A percentile compares a stretch with the other conserved stretches of the same genome.
These are phyloP conservation scores for Podaxis pistillaris DNA, from an alignment of 768 basidiomycete species.

Conservation along the genomic window DNA sequence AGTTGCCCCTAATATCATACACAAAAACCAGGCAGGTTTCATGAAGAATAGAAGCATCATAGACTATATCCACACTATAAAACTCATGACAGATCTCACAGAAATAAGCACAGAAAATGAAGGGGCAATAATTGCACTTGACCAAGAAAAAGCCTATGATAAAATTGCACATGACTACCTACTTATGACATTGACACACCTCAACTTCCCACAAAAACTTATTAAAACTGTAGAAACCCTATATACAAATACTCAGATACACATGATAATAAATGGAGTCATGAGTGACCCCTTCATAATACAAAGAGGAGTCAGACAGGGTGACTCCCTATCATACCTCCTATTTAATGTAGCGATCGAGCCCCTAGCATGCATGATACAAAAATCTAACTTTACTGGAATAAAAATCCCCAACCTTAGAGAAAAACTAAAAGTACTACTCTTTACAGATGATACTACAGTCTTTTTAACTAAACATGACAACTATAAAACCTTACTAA, in stretches of 20 bases:
- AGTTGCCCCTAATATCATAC: constrained; percentile 21
- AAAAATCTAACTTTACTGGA: constrained; percentile 20
- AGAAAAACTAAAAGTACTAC: constrained; percentile 24
- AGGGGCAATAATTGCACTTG: constrained; percentile 23
- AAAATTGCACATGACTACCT: constrained; percentile 32
- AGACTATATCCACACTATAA: constrained; percentile 29
- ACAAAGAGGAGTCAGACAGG: constrained; percentile 31
- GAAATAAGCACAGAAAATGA: constrained; percentile 24
- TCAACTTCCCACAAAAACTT: constrained; percentile 26
- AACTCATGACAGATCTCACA: constrained; percentile 23
- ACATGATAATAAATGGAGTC: constrained; percentile 31
- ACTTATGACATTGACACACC: constrained; percentile 20
- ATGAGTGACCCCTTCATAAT: constrained; percentile 24
- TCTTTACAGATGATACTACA: constrained; percentile 43
- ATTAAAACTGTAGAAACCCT: constrained; percentile 26
- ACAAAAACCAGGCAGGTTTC: constrained; percentile 37
- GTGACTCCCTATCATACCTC: constrained; percentile 38
- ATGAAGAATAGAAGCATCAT: constrained; percentile 26
- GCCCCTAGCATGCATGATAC: constrained; percentile 30
- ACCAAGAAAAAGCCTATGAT: constrained; percentile 40
- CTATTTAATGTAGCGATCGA: constrained; percentile 42
- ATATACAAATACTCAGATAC: constrained; percentile 28
- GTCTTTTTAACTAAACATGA: constrained; percentile 31
- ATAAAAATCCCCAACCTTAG: too few species aligned
- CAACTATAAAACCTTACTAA: constrained; percentile 20